Conservation (phyloP, 257 asterid genomes). For the Solanum chiquidenum region DNA sequence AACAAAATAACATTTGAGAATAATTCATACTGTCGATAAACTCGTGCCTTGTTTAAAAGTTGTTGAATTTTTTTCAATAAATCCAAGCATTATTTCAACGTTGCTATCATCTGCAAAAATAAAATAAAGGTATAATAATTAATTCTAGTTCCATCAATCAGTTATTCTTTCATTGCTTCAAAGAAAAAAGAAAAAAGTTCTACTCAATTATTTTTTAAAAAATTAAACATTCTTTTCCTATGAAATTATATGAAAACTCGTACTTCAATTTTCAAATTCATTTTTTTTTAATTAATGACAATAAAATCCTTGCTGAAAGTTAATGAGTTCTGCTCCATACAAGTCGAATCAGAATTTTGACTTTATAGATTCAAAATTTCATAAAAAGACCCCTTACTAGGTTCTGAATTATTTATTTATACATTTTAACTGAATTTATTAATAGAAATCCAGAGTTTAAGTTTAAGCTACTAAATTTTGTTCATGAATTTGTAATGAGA, state of each 20-base stretch:
- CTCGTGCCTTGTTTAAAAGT: background rate
- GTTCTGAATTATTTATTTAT: background rate
- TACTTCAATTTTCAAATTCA: background rate
- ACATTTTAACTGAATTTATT: background rate
- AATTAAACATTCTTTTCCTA: background rate
- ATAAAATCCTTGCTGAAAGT: background rate
- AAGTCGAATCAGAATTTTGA: background rate
- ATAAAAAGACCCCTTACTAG: background rate
- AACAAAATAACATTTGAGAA: background rate
- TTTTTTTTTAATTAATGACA: background rate
- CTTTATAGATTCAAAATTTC: background rate
- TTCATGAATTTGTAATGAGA: background rate
- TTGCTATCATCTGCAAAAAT: constrained; percentile 8
- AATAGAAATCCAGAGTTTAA: background rate
- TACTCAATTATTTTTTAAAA: no score
- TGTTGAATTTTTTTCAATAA: background rate
- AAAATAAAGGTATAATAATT: background rate
- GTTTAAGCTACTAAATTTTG: background rate
- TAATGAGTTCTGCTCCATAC: background rate
- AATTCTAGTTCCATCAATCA: background rate
- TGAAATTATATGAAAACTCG: background rate
- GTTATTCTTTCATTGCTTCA: no score
- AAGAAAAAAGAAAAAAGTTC: no score
- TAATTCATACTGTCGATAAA: background rate
- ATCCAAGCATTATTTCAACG: constrained; percentile 5